Evolutionary conservation across 495 filamentous ascomycete genomes (phyloP), one percentile per base, ranked within the genome.

Genomic region (Talaromyces nanjingensis): DNA sequence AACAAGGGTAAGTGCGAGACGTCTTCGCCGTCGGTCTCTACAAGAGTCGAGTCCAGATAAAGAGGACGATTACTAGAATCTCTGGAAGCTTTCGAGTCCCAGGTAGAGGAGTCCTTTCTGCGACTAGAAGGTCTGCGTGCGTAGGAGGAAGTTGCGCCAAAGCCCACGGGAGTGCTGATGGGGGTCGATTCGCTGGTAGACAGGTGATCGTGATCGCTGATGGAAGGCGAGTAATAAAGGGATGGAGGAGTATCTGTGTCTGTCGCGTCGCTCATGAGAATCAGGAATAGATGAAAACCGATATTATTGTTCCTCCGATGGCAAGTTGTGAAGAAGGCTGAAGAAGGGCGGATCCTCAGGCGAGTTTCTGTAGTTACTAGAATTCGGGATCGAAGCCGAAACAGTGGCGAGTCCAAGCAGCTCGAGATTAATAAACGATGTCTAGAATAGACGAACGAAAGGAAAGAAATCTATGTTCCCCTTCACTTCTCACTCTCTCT

Each of bases 191-290:
- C 79, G 69, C 72, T 69, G 59, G 76, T 78, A 59, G 76, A 79
- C 63, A 72, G 66, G 68, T 72, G 72, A 71, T 76, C 76, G 64
- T 65, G 66, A 66, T 79, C 76, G 66, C 76, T 78, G 63, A 73
- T 65, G 25, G 66, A 69, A 47, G 73, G 73, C 60, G 74, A 77
- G 65, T 73, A 70, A 70, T 73, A 71, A 71, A 75, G 67, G 64
- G 68, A 69, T 56, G 78, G 75, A 73, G 74, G 76, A 68, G 66
- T 68, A 56, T 67, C 61, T 52, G 67, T 75, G 59, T 76, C 72
- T 65, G 67, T 72, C 62, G 79, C 78, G 75, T 80, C 76, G 72
- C 79, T 76, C 77, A 80, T 81, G 71, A 75, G 72, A 68, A 62
- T 52, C 31, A 20, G 16, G 16, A 9, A 24, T 25, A 14, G 24